Evolutionary conservation across 495 filamentous ascomycete species (phyloP).

Genomic region (Podospora appendiculata): DNA sequence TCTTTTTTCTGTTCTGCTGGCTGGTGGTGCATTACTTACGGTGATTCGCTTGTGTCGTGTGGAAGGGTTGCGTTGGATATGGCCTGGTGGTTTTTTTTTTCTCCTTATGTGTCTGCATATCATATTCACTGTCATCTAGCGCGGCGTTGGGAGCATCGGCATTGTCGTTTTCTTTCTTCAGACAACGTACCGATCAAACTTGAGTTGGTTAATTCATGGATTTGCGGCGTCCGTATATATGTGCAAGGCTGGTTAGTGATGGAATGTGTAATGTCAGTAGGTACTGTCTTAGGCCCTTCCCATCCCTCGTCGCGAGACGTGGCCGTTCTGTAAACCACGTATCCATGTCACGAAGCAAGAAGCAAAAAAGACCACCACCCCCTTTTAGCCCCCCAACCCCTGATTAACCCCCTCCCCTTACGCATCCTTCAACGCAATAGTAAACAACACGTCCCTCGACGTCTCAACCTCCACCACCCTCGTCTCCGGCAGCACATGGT

Average conservation of each 20-base stretch:
- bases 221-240: too few species aligned
- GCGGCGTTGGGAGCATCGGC: constrained; percentile 12
- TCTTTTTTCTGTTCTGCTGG: constrained; percentile 94
- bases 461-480: constrained; percentile 52
- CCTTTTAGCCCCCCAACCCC: neutral
- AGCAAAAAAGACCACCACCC: neutral
- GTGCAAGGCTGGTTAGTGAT: too few species aligned
- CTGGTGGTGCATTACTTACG: constrained; percentile 75
- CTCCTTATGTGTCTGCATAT: neutral
- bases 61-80: neutral
- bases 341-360: neutral
- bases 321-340: neutral
- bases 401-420: too few species aligned
- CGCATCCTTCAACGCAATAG: constrained; percentile 55
- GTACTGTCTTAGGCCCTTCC: too few species aligned
- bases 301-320: neutral
- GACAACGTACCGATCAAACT: neutral
- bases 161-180: neutral
- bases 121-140: constrained; percentile 8
- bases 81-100: neutral
- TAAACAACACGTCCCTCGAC: constrained; percentile 70
- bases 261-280: too few species aligned
- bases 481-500: constrained; percentile 57
- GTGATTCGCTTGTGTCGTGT: constrained; percentile 28
- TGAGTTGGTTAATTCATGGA: neutral